These are phyloP conservation scores for Yarrowia sp. DNA, from an alignment of 805 yeast genomes.

Conservation along the genomic window DNA sequence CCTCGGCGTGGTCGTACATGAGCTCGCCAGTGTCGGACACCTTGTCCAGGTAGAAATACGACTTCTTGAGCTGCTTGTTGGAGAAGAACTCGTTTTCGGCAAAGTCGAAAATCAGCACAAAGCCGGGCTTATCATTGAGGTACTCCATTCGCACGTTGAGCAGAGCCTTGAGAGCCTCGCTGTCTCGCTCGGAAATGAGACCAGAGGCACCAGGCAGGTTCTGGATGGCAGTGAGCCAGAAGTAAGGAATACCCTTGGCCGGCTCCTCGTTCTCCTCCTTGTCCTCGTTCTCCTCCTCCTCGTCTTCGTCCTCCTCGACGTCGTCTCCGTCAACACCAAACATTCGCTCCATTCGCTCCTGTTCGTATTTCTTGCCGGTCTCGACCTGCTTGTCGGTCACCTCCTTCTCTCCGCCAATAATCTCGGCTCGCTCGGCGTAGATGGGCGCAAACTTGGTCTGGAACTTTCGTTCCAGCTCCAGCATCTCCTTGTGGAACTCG, in stretches of 20 bases:
- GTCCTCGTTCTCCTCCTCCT: slow-evolving; percentile 46
- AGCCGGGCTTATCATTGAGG: slow-evolving; percentile 71
- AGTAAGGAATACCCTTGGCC: slow-evolving; percentile 79
- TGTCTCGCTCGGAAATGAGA: slow-evolving; percentile 84
- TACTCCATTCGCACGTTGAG: slow-evolving; percentile 74
- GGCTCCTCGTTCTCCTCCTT: slow-evolving; percentile 33
- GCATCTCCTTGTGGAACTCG: slow-evolving; percentile 84
- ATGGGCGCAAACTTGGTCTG: slow-evolving; percentile 71
- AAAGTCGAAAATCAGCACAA: slow-evolving; percentile 81
- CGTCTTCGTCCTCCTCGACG: slow-evolving; percentile 40
- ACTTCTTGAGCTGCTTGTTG: slow-evolving; percentile 70
- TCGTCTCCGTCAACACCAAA: slow-evolving; percentile 46
- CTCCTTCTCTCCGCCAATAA: slow-evolving; percentile 69
- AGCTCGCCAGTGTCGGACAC: slow-evolving; percentile 93
- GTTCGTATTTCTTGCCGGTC: slow-evolving; percentile 64
- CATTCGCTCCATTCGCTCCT: slow-evolving; percentile 45
- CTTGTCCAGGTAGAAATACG: slow-evolving; percentile 91
- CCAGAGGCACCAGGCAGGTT: slow-evolving; percentile 79
- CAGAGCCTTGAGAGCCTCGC: slow-evolving; percentile 71
- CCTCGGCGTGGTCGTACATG: slow-evolving; percentile 95
- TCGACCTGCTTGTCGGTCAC: slow-evolving; percentile 78
- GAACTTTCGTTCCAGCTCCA: slow-evolving; percentile 81
- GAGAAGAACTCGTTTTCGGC: slow-evolving; percentile 71
- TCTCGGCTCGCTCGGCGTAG: slow-evolving; percentile 66
- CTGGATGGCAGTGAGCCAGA: slow-evolving; percentile 95